Base-by-base conservation (phyloP, 106 monocot species). In the Apostasia shenzhenica region DNA sequence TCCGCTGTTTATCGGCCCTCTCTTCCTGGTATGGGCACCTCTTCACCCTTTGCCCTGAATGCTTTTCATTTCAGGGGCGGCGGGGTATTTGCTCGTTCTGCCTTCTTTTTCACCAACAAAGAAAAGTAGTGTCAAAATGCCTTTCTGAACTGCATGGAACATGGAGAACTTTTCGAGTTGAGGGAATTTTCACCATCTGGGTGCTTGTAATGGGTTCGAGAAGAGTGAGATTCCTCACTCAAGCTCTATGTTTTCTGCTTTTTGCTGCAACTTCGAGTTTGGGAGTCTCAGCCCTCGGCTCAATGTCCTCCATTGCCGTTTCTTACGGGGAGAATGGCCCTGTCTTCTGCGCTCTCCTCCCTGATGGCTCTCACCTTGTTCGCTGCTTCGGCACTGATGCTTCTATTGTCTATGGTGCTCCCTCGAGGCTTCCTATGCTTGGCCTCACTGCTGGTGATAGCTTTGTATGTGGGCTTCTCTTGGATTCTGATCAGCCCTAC, bases 301-400 rank as follows among this genome's bases (percentile, higher is more conserved):
- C 93, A 45, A 93, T 99, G 99, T 90, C 92, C 48, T 87, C 93
- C 70, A 99, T 99, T 45, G 90, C 99, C 1, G 99, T 92, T 14
- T 93, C 99, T 13, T 99, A 99, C 48, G 99, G 99, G 8, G 93
- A 87, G 71, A 81, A 88, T 54, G 99, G 99, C 8, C 87, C 90
- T 0, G 99, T 86, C 2, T 90, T 99, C 77, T 99, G 93, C 66
- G 93, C 85, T 11, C 75, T 99, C 0, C 51, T 46, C 73, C 73
- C 84, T 6, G 99, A 90, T 42, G 87, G 85, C 1, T 93, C 93
- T 26, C 90, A 90, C 67, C 64, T 68, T 1, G 90, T 93, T 59
- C 69, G 67, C 50, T 99, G 99, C 75, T 81, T 81, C n/a, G 99
- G 99, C n/a, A 77, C 87, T 3, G 99, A 99, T 69, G 85, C 76